These are phyloP conservation scores for Ceratonia siliqua DNA, from an alignment of 306 rosid species.

Conservation along the genomic window DNA sequence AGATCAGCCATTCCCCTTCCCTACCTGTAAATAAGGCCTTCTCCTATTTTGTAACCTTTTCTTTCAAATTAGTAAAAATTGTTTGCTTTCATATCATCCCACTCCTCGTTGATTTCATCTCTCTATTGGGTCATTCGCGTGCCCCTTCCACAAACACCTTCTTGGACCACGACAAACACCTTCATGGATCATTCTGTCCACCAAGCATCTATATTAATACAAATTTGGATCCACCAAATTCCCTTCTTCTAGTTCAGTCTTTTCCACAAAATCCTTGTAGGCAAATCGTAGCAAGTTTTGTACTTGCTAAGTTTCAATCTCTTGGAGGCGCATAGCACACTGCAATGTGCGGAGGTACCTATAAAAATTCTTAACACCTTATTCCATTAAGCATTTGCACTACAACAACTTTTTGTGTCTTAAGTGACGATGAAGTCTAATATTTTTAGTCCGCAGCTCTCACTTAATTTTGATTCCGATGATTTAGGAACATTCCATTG, in stretches of 20 bases:
- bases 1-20: too few species aligned
- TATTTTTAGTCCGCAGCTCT: too few species aligned
- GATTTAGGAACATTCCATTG: neutral
- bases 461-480: neutral
- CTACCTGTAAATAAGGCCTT: too few species aligned
- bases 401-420: constrained; percentile 1
- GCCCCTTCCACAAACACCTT: too few species aligned
- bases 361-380: neutral
- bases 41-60: too few species aligned
- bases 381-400: neutral
- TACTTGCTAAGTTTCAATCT: neutral
- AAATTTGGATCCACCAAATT: neutral
- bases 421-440: neutral
- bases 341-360: constrained; percentile 61
- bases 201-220: neutral
- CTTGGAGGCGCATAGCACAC: constrained; percentile 8
- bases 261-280: constrained; percentile 19
- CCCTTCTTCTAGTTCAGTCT: neutral
- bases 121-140: too few species aligned
- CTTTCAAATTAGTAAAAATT: too few species aligned
- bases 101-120: too few species aligned
- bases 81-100: too few species aligned
- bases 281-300: neutral
- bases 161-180: too few species aligned
- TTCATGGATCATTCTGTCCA: neutral